These are phyloP conservation scores for Ajuga reptans DNA, from an alignment of 305 asterid genomes.

Conservation along the genomic window DNA sequence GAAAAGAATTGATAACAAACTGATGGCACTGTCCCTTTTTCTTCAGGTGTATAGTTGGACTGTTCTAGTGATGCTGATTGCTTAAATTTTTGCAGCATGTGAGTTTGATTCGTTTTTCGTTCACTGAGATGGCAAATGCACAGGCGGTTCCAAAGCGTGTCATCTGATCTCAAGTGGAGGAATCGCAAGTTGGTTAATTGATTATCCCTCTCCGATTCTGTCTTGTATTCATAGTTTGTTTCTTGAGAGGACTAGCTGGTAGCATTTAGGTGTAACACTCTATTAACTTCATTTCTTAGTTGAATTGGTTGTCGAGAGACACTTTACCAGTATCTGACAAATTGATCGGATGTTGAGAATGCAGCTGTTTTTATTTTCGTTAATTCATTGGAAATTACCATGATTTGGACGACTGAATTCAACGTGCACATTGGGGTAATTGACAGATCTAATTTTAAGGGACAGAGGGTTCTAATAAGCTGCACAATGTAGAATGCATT, in stretches of 20 bases:
- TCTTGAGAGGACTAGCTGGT: background rate
- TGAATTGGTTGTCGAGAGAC: background rate
- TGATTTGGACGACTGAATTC: too few relatives aligned
- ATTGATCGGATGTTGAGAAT: slow-evolving; percentile 11
- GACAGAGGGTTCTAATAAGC: too few relatives aligned
- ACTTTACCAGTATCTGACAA: slow-evolving; percentile 9
- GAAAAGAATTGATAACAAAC: too few relatives aligned
- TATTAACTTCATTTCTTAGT: slow-evolving; percentile 16
- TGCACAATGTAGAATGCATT: too few relatives aligned
- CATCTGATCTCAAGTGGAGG: background rate
- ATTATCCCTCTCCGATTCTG: background rate
- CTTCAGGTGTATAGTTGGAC: slow-evolving; percentile 35
- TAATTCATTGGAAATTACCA: background rate
- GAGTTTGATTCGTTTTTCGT: slow-evolving; percentile 19
- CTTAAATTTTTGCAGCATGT: slow-evolving; percentile 20
- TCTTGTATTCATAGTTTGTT: slow-evolving; percentile 10
- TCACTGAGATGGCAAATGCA: background rate
- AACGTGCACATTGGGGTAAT: too few relatives aligned
- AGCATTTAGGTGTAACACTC: slow-evolving; percentile 12
- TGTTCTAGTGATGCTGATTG: slow-evolving; percentile 21
- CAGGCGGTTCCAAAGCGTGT: slow-evolving; percentile 9
- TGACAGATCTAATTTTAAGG: too few relatives aligned
- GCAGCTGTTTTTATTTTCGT: background rate
- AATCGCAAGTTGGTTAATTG: slow-evolving; percentile 14
- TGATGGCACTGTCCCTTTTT: background rate